These are phyloP conservation scores for Fagus crenata DNA, from an alignment of 306 rosid genomes.

Conservation along the genomic window DNA sequence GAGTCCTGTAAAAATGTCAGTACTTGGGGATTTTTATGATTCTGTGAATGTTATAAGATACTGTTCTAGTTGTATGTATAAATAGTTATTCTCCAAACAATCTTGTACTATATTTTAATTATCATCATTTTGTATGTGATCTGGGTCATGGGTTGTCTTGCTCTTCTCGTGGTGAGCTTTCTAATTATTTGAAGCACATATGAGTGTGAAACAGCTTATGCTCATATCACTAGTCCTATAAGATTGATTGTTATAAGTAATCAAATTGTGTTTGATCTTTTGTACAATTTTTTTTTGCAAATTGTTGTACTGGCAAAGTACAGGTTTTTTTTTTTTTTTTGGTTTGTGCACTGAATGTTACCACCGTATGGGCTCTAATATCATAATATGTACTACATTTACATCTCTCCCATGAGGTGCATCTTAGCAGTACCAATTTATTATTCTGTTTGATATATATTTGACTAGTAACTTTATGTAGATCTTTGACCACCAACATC, in stretches of 20 bases:
- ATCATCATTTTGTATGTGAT: background rate
- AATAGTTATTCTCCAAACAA: background rate
- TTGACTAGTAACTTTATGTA: conserved; percentile 35
- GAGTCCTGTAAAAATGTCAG: no score
- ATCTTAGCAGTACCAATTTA: conserved; percentile 9
- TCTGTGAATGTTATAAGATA: no score
- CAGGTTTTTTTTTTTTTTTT: background rate
- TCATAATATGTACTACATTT: background rate
- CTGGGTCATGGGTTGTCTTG: background rate
- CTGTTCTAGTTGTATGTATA: no score
- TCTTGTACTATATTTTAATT: background rate
- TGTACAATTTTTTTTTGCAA: background rate
- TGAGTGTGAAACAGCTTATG: background rate
- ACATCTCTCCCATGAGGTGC: background rate
- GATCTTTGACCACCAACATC: conserved; percentile 87
- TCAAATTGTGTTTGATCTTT: background rate
- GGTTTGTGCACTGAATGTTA: background rate
- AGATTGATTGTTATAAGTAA: background rate
- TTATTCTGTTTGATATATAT: background rate
- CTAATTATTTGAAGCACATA: background rate
- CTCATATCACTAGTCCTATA: background rate
- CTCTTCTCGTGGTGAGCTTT: background rate
- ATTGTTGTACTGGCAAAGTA: background rate
- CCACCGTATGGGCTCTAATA: background rate
- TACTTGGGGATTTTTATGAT: no score